Evolutionary conservation across 768 basidiomycete species (phyloP), one percentile per base, ranked within the genome.

Genomic region (Podaxis sp.): DNA sequence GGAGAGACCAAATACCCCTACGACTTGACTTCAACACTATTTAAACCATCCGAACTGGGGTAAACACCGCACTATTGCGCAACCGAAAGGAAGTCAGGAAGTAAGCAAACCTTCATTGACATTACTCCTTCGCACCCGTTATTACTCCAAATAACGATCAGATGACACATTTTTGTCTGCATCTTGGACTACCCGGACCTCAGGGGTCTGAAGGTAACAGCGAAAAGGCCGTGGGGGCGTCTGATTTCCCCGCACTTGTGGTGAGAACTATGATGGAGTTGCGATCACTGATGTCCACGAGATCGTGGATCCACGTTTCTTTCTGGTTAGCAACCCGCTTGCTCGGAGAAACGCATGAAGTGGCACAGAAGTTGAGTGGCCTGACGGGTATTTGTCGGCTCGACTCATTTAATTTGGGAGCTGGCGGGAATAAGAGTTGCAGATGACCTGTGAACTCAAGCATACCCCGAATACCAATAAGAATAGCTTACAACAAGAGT

Each of bases 301-400:
- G 52, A 33, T 36, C 24, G 44, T 13, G n/a, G 7, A 7, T 22
- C 53, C 42, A 62, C n/a, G 22, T 24, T 36, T 38, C 15, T 0
- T n/a, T 28, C 7, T 42, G 9, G 52, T 55, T n/a, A 11, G 8
- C 8, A 17, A 19, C 44, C 22, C 13, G 42, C 15, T 26, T 44
- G 17, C n/a, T 55, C 53, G 61, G 61, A 62, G 28, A 62, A 62
- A 62, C 30, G 28, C 6, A 36, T 12, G 19, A 11, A 48, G 44
- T 48, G 22, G 12, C 17, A 5, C 12, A 40, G 2, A 13, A 36
- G 19, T 22, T 26, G 17, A 13, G 4, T 17, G 19, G 48, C 7
- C n/a, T n/a, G 13, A 58, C 33, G 58, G 58, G 24, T 2, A 9
- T 39, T 39, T 17, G 5, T 57, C 40, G 56, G 40, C 17, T 39